Base-by-base conservation (phyloP, 2,329 filamentous ascomycete species). In the Lasiodiplodia gonubiensis region DNA sequence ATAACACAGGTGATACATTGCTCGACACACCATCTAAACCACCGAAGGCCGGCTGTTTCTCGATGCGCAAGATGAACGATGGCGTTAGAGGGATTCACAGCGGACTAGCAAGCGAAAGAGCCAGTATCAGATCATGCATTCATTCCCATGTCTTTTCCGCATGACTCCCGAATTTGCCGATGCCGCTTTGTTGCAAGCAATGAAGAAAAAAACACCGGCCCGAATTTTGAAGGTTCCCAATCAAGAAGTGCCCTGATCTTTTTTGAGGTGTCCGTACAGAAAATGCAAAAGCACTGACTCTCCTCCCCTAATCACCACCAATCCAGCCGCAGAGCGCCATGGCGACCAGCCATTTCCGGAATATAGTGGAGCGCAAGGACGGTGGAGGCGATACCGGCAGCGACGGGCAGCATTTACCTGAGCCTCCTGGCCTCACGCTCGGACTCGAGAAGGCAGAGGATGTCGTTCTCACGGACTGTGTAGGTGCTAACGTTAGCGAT, bases 391-490 rank as follows among this genome's bases (percentile, higher is more conserved):
- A 63, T 63, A 27, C 14, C 18, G 57, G 16, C 18, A 27, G 30
- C 4, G 27, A 37, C 21, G 6, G 63, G 52, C 51, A 53, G 25
- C 70, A 76, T 80, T 90, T 97, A 98, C 92, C 95, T 90, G 86
- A 99, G 89, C 86, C 95, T 90, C 85, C 95, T 89, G 81, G 95
- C 95, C 88, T 99, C 95, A 86, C 95, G 93, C 87, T 99, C 95
- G 81, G 95, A 99, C 87, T 99, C 95, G 87, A 99, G 94, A 79
- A 99, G 89, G 91, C 94, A 97, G 79, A 99, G 93, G 81, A 99
- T 99, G 85, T 99, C 95, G 85, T 99, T 93, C 80, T 89, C 87
- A 74, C 84, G 84, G 78, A 90, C 88, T 89, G 25, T 25, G 27
- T 30, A 11, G 39, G 57, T 46, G 49, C 60, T 39, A 18, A 48